These are phyloP conservation scores for Zoysia japonica DNA, from an alignment of 176 grass and related monocot species.

Conservation along the genomic window DNA sequence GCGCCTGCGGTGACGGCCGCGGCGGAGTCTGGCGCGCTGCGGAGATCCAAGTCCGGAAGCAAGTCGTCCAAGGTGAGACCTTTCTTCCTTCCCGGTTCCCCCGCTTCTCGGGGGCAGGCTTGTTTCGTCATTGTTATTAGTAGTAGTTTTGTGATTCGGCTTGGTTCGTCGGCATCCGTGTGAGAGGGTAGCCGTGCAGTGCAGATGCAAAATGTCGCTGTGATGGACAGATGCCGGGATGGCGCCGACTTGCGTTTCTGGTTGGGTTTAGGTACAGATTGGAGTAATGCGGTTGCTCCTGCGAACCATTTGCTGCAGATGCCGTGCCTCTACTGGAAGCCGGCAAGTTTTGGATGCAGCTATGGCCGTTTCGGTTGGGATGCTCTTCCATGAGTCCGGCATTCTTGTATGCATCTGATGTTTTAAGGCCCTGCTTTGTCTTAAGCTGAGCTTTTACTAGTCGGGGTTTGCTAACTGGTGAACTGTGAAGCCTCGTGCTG, in stretches of 20 bases:
- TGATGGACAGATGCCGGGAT: conserved; percentile 16
- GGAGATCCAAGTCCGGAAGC: conserved; percentile 68
- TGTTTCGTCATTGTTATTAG: neutral
- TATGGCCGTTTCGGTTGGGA: conserved; percentile 34
- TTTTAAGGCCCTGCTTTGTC: conserved; percentile 35
- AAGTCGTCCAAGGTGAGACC: conserved; percentile 73
- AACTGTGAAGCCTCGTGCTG: neutral
- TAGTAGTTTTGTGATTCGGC: conserved; percentile 18
- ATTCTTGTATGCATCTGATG: conserved; percentile 39
- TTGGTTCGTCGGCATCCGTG: neutral
- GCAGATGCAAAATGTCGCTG: conserved; percentile 32
- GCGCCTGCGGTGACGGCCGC: conserved; percentile 46
- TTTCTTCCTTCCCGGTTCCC: neutral
- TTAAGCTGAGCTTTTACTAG: conserved; percentile 22
- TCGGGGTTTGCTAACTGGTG: conserved; percentile 1
- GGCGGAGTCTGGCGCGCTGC: conserved; percentile 42
- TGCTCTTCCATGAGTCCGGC: neutral
- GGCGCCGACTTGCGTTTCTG: neutral
- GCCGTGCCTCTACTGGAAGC: neutral
- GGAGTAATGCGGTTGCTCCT: conserved; percentile 41
- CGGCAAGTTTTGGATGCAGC: conserved; percentile 33
- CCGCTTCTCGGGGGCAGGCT: neutral
- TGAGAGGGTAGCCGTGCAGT: neutral
- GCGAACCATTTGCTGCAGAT: conserved; percentile 38
- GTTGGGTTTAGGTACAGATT: neutral